Evolutionary conservation across 2,329 filamentous ascomycete species (phyloP).

Genomic region (Colletotrichum sp.): DNA sequence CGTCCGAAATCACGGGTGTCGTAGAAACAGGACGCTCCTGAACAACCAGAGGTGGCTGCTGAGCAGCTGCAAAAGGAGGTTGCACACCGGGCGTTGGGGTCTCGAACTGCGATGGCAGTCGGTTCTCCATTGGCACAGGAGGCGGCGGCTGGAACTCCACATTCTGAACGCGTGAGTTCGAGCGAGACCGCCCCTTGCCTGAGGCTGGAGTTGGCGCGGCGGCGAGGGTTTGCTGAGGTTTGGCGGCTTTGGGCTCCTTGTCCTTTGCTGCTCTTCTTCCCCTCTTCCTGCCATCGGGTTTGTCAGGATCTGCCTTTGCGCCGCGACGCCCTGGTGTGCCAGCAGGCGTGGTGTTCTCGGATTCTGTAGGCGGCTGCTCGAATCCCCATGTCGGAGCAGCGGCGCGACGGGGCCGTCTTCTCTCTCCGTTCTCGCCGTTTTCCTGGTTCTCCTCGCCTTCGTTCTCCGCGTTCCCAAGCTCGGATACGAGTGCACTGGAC

Average conservation of each 20-base stretch:
- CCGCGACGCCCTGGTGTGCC: slow-evolving; percentile 63
- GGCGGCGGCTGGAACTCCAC: slow-evolving; percentile 44
- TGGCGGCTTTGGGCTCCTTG: slow-evolving; percentile 47
- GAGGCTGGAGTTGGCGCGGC: slow-evolving; percentile 45
- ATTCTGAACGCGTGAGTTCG: slow-evolving; percentile 55
- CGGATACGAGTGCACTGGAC: slow-evolving; percentile 69
- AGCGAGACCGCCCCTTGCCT: slow-evolving; percentile 57
- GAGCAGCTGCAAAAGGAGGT: slow-evolving; percentile 42
- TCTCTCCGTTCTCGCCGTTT: slow-evolving; percentile 63
- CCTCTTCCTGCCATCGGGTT: slow-evolving; percentile 43
- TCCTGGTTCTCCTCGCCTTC: slow-evolving; percentile 62
- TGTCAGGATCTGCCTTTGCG: slow-evolving; percentile 49
- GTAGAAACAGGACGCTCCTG: slow-evolving; percentile 41
- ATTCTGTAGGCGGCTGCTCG: slow-evolving; percentile 64
- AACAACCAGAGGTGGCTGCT: slow-evolving; percentile 20
- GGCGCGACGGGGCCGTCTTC: slow-evolving; percentile 65
- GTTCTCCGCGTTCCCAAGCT: slow-evolving; percentile 65
- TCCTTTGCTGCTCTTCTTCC: slow-evolving; percentile 43
- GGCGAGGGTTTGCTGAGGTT: slow-evolving; percentile 43
- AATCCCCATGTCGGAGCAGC: slow-evolving; percentile 75
- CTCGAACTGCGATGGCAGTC: slow-evolving; percentile 50
- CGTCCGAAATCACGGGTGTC: slow-evolving; percentile 50
- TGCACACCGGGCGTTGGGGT: slow-evolving; percentile 46
- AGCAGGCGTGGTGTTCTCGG: slow-evolving; percentile 61
- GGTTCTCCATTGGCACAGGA: slow-evolving; percentile 44